Evolutionary conservation across 768 basidiomycete species (phyloP), one percentile per base, ranked within the genome.

Genomic region (Trametes sanguinea): DNA sequence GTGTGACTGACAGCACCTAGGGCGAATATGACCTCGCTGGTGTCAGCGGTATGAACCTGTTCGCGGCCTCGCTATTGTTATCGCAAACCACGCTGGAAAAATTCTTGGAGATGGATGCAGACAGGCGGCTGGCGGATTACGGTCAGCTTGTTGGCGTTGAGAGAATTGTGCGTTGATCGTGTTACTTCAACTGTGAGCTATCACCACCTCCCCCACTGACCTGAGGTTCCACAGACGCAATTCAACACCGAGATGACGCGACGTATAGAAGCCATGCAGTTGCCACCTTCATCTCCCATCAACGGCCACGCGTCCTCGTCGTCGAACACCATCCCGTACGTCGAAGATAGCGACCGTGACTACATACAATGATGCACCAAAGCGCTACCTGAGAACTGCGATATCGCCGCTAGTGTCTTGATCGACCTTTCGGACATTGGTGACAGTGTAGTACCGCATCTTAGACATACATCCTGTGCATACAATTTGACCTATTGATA

Each of bases 41-140:
- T 1, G 76, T 84, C 8, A 74, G 78, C 5, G 86, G 88, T 14
- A 85, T 92, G 83, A 92, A 92, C 60, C 73, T 77, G 6, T 89
- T 90, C 69, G 84, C 85, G 1, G 85, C 90, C 6, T 79, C 82
- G n/a, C 73, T 87, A 3, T 80, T 92, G 59, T 74, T 91, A 2
- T 83, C 79, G 54, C 80, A 84, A 60, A 76, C 78, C 6, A 74
- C 78, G 4, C 67, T 89, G 6, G 80, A 85, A 14, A 78, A 83
- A 3, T 84, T 90, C 67, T 67, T 92, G 29, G 77, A 82, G 13
- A 71, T 81, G 72, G 70, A 75, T 8, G 70, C 83, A 3, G 79
- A 86, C 43, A 77, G 73, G 40, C 77, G 88, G 52, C 43, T 81
- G 9, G 71, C 76, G 13, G 69, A 73, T 37, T 85, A 84, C 70